These are phyloP conservation scores for Aspergillus chevalieri DNA, from an alignment of 2,329 filamentous ascomycete genomes.

Conservation along the genomic window DNA sequence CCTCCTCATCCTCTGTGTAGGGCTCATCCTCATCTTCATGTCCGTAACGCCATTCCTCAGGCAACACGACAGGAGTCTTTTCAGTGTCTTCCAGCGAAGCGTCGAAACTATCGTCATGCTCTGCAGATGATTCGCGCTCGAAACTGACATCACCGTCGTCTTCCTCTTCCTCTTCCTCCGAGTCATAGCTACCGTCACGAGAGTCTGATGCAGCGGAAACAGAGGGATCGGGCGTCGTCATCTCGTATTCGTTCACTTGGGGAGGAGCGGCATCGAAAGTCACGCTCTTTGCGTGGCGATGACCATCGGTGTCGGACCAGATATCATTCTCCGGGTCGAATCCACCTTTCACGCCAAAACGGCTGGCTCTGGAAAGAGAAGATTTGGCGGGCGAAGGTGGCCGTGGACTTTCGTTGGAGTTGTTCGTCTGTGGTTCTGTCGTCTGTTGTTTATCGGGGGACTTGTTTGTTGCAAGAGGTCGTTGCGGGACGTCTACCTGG, in stretches of 20 bases:
- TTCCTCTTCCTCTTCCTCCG: constrained; percentile 64
- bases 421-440: constrained; percentile 42
- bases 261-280: constrained; percentile 93
- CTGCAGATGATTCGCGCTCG: constrained; percentile 52
- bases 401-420: constrained; percentile 62
- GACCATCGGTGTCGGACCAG: constrained; percentile 62
- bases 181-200: constrained; percentile 88
- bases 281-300: constrained; percentile 90
- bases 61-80: constrained; percentile 95
- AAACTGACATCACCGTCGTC: constrained; percentile 60
- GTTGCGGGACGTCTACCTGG: constrained; percentile 69
- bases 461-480: constrained; percentile 63
- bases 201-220: constrained; percentile 76
- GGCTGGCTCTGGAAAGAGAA: constrained; percentile 63
- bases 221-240: constrained; percentile 94
- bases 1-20: constrained; percentile 53
- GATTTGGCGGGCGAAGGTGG: constrained; percentile 74
- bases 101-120: constrained; percentile 85
- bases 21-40: constrained; percentile 55
- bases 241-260: constrained; percentile 95
- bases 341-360: constrained; percentile 54
- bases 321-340: constrained; percentile 64
- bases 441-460: constrained; percentile 58
- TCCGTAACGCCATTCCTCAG: constrained; percentile 82
- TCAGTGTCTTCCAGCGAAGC: constrained; percentile 91